Conservation (phyloP, 805 yeast species). For the Maudiozyma turicensis region DNA sequence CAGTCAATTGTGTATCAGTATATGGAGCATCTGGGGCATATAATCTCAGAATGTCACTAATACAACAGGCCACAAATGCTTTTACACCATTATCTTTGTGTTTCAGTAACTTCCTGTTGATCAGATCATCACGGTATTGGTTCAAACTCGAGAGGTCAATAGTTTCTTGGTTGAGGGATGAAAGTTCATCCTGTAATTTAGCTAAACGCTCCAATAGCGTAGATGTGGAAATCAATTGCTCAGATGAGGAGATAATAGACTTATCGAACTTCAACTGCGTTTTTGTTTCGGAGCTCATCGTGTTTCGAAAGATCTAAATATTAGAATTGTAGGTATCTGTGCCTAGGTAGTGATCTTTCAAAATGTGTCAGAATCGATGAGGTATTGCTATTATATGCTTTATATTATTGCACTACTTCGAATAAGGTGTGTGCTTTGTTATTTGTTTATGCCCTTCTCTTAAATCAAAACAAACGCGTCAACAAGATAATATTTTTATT, state of each 20-base stretch:
- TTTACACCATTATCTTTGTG: conserved; percentile 62
- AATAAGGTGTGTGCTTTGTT: too few relatives aligned
- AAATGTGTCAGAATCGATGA: too few relatives aligned
- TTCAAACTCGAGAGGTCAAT: conserved; percentile 40
- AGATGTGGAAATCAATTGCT: conserved; percentile 48
- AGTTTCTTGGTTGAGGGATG: conserved; percentile 51
- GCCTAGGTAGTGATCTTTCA: too few relatives aligned
- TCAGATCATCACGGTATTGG: conserved; percentile 40
- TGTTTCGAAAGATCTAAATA: not conserved
- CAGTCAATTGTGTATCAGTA: conserved; percentile 50
- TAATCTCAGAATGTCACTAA: conserved; percentile 65
- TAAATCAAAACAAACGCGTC: too few relatives aligned
- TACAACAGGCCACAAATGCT: conserved; percentile 59
- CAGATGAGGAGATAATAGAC: conserved; percentile 46
- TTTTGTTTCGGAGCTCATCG: not conserved
- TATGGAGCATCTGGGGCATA: conserved; percentile 90
- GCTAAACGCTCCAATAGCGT: conserved; percentile 51
- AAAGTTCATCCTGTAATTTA: conserved; percentile 52
- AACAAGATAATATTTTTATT: too few relatives aligned
- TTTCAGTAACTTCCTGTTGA: conserved; percentile 46
- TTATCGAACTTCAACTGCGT: conserved; percentile 33
- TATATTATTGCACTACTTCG: too few relatives aligned
- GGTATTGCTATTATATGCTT: too few relatives aligned
- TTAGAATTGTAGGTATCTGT: too few relatives aligned
- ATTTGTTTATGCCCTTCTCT: too few relatives aligned